Evolutionary conservation across 176 grass and related monocot genomes (phyloP), one percentile per base, ranked within the genome.

Genomic region (Musa schizocarpa): DNA sequence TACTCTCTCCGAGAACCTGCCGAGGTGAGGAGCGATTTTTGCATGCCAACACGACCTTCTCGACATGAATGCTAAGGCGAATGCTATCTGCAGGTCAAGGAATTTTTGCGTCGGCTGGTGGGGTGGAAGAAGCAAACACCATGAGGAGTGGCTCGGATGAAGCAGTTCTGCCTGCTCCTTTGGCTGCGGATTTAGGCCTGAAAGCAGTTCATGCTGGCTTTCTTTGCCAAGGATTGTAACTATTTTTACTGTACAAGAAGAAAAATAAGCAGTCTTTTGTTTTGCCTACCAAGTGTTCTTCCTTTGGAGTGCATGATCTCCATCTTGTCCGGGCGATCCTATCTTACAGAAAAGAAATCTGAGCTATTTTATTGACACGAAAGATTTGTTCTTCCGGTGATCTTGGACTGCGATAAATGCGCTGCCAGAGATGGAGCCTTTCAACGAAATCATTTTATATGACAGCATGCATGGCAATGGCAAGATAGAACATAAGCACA

Each of bases 101-200:
- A 88, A 68, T 92, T 92, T 79, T 70, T 92, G 52, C 83, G 71
- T 51, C 79, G 86, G 2, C 84, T 92, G 9, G 90, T 92, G 9
- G 86, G 89, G 84, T 89, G 90, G 90, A 86, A 82, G 52, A 86
- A 43, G 34, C 34, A 43, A 43, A 43, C 34, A 43, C 34, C 34
- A 43, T 43, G 34, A 43, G 34, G 34, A 43, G 34, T 4, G 4
- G 34, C 34, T 43, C 29, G 2, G 29, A 29, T 3, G 29, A 29
- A 29, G 29, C 29, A 29, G 29, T 29, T 29, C 34, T 43, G 34
- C 34, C 34, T 43, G 4, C 34, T 43, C 34, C 34, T 43, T 43
- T 0, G 4, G 34, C 4, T 43, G 34, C 34, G 34, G 34, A 11
- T 12, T 65, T 21, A 65, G 20, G 63, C 63, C 63, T 26, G 63